phyloP scores from a whole-genome alignment of 1,284 basidiomycete genomes.

The Apiotrichum montevideense region DNA sequence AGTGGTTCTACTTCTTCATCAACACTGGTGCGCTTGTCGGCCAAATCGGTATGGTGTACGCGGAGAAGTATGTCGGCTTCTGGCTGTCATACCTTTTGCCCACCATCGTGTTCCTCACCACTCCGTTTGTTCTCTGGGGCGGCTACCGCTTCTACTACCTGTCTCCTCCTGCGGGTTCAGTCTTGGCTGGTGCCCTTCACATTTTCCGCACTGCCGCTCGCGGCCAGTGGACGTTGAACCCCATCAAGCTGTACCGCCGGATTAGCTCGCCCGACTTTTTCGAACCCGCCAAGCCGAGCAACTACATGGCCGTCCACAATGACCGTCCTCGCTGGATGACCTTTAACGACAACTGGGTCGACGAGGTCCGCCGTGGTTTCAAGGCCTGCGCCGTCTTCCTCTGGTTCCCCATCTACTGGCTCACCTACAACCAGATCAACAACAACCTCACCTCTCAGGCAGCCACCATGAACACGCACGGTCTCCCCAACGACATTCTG shows the following conservation, averaged over 20 bases:
- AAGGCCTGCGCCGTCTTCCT: slow-evolving; percentile 48
- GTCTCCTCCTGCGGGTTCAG: slow-evolving; percentile 46
- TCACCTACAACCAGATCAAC: slow-evolving; percentile 48
- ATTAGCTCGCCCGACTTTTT: neutral
- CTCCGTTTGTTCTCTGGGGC: slow-evolving; percentile 44
- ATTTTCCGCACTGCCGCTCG: slow-evolving; percentile 16
- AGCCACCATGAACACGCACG: slow-evolving; percentile 42
- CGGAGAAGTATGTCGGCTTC: slow-evolving; percentile 38
- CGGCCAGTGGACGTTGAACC: neutral
- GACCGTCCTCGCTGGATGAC: slow-evolving; percentile 17
- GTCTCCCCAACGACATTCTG: slow-evolving; percentile 14
- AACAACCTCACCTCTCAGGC: slow-evolving; percentile 24
- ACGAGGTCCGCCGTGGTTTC: slow-evolving; percentile 45
- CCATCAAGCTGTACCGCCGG: neutral
- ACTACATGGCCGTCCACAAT: slow-evolving; percentile 1
- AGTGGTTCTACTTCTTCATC: slow-evolving; percentile 24
- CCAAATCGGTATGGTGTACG: slow-evolving; percentile 23
- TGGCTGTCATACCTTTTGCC: slow-evolving; percentile 47
- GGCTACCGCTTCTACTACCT: slow-evolving; percentile 43
- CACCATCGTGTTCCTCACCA: slow-evolving; percentile 48
- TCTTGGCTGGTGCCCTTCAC: slow-evolving; percentile 37
- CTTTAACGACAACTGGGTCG: slow-evolving; percentile 49
- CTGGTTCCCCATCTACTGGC: slow-evolving; percentile 21
- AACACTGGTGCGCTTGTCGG: slow-evolving; percentile 26
- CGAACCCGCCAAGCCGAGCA: slow-evolving; percentile 16